phyloP scores from a whole-genome alignment of 345 rosid genomes.

The Eucalyptus caleyi region DNA sequence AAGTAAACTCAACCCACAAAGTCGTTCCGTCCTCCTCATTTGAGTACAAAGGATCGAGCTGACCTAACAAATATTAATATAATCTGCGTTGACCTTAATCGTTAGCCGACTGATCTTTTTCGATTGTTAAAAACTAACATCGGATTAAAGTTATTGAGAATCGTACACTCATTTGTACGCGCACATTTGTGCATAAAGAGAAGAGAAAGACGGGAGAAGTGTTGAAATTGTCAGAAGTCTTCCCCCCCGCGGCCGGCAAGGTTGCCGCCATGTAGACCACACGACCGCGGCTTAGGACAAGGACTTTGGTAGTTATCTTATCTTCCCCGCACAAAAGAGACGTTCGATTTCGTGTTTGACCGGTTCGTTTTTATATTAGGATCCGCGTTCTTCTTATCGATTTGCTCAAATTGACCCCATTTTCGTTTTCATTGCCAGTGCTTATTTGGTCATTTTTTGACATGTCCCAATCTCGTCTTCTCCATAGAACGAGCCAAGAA shows the following conservation, averaged over 20 bases:
- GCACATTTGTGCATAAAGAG: background rate
- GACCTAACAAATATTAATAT: background rate
- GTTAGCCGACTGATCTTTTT: background rate
- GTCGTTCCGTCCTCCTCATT: background rate
- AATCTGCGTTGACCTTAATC: background rate
- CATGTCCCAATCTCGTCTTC: background rate
- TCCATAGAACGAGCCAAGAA: background rate
- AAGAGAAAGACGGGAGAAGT: accelerated
- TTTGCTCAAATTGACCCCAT: background rate
- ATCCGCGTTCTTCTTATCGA: too few relatives aligned
- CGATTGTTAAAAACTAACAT: background rate
- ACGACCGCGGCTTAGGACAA: background rate
- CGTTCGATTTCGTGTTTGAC: background rate
- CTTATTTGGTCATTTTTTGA: background rate
- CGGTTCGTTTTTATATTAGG: background rate
- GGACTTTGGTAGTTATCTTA: background rate
- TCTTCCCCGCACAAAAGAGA: background rate
- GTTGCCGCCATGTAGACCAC: background rate
- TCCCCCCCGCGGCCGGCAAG: background rate
- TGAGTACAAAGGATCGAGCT: background rate
- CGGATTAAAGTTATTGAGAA: background rate
- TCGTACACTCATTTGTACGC: background rate
- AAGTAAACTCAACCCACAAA: background rate
- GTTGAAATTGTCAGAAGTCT: background rate
- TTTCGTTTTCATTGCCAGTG: background rate